A percentile compares a stretch with the other conserved stretches of the same genome.
phyloP scores from a whole-genome alignment of 495 filamentous ascomycete genomes.

The Hypoxylon trugodes region DNA sequence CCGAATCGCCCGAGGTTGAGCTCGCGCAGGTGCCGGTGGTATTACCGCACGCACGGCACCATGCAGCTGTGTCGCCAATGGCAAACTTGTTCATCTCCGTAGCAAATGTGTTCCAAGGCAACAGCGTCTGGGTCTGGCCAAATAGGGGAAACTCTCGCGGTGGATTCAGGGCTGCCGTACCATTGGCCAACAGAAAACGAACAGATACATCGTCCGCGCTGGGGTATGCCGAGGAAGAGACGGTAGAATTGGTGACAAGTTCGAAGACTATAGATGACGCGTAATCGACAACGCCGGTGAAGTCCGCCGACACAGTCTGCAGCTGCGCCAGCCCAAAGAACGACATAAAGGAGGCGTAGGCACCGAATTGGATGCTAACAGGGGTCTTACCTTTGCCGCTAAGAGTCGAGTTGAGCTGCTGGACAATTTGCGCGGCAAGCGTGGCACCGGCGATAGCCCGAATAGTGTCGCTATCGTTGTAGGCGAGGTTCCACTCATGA shows the following conservation, averaged over 20 bases:
- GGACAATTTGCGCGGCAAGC: constrained; percentile 71
- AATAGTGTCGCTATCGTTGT: constrained; percentile 51
- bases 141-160: constrained; percentile 71
- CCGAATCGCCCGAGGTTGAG: constrained; percentile 28
- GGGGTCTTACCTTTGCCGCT: constrained; percentile 51
- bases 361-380: constrained; percentile 68
- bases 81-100: constrained; percentile 67
- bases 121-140: constrained; percentile 56
- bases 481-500: constrained; percentile 73
- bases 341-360: constrained; percentile 74
- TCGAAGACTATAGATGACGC: constrained; percentile 77
- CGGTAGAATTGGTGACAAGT: constrained; percentile 68
- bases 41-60: constrained; percentile 76
- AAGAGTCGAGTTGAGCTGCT: constrained; percentile 68
- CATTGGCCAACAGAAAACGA: constrained; percentile 81
- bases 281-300: constrained; percentile 74
- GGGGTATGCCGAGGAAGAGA: constrained; percentile 56
- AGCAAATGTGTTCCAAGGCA: constrained; percentile 72
- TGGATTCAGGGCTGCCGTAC: constrained; percentile 59
- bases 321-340: constrained; percentile 77
- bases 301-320: constrained; percentile 62
- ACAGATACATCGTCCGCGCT: constrained; percentile 67
- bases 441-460: constrained; percentile 65
- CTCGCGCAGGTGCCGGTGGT: constrained; percentile 66
- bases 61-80: constrained; percentile 65